Percentiles rank a stretch among this genome's conserved stretches.
These are phyloP conservation scores for Jamesozyma rosinii DNA, from an alignment of 805 yeast genomes.

Conservation along the genomic window DNA sequence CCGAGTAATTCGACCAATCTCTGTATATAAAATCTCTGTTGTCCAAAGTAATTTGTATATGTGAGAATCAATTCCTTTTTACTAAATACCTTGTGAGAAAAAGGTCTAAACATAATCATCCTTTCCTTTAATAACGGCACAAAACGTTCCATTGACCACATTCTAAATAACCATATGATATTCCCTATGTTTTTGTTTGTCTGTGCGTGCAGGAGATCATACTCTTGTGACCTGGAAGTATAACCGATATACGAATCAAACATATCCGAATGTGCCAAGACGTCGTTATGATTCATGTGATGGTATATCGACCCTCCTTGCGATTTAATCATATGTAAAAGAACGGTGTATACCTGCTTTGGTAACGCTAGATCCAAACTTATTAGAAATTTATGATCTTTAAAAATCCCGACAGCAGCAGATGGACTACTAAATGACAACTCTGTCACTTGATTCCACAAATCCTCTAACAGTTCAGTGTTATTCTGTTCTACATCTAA, in stretches of 20 bases:
- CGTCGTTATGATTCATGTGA: slow-evolving; percentile 14
- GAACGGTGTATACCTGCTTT: slow-evolving; percentile 31
- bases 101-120: slow-evolving; percentile 64
- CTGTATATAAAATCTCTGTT: slow-evolving; percentile 65
- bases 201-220: slow-evolving; percentile 35
- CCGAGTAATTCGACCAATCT: slow-evolving; percentile 59
- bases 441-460: slow-evolving; percentile 10
- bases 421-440: slow-evolving; percentile 4
- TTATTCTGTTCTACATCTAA: slow-evolving; percentile 3
- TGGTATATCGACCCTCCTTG: slow-evolving; percentile 46
- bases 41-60: slow-evolving; percentile 78
- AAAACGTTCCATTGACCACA: slow-evolving; percentile 49
- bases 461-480: slow-evolving; percentile 9
- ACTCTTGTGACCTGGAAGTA: slow-evolving; percentile 51
- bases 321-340: slow-evolving; percentile 37
- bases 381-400: slow-evolving; percentile 41
- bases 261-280: slow-evolving; percentile 14
- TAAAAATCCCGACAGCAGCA: slow-evolving; percentile 18
- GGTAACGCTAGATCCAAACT: slow-evolving; percentile 50
- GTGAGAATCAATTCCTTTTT: slow-evolving; percentile 50
- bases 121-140: slow-evolving; percentile 37
- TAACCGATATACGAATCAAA: slow-evolving; percentile 51
- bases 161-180: slow-evolving; percentile 64
- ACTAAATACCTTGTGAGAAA: slow-evolving; percentile 37
- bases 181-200: slow-evolving; percentile 45